Evolutionary conservation across 176 grass and related monocot genomes (phyloP).

Genomic region (Aegilops umbellulata): DNA sequence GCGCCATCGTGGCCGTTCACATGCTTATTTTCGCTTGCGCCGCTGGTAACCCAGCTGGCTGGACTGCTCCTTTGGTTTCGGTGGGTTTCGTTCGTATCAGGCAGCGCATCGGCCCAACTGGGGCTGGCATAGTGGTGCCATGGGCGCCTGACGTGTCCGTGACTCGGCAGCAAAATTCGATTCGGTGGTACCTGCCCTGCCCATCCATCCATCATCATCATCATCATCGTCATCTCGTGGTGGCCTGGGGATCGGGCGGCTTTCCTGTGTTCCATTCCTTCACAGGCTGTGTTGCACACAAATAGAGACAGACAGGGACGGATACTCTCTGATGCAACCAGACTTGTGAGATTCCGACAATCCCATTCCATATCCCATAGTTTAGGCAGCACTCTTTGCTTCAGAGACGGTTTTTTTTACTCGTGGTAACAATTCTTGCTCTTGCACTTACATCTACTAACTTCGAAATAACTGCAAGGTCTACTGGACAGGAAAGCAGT

Average conservation of each 20-base stretch:
- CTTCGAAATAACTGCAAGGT: background rate
- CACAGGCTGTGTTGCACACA: background rate
- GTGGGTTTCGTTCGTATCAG: background rate
- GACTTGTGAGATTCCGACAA: too few relatives aligned
- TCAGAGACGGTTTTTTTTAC: too few relatives aligned
- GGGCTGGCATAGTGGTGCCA: background rate
- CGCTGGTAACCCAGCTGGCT: background rate
- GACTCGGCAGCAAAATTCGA: slow-evolving; percentile 19
- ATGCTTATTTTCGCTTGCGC: background rate
- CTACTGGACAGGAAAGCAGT: background rate
- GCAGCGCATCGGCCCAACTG: background rate
- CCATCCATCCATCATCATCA: background rate
- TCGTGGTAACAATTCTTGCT: too few relatives aligned
- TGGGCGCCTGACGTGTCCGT: slow-evolving; percentile 22
- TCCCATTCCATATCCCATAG: too few relatives aligned
- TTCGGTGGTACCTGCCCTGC: slow-evolving; percentile 12
- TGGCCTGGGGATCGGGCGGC: background rate
- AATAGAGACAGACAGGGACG: background rate
- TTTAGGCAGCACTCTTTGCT: too few relatives aligned
- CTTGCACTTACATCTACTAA: too few relatives aligned
- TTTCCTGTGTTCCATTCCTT: background rate
- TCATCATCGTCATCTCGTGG: background rate
- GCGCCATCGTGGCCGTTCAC: slow-evolving; percentile 12
- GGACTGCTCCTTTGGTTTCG: background rate
- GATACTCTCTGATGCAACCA: background rate